These are phyloP conservation scores for Heterobasidion parviporum DNA, from an alignment of 1,284 basidiomycete genomes.

Conservation along the genomic window DNA sequence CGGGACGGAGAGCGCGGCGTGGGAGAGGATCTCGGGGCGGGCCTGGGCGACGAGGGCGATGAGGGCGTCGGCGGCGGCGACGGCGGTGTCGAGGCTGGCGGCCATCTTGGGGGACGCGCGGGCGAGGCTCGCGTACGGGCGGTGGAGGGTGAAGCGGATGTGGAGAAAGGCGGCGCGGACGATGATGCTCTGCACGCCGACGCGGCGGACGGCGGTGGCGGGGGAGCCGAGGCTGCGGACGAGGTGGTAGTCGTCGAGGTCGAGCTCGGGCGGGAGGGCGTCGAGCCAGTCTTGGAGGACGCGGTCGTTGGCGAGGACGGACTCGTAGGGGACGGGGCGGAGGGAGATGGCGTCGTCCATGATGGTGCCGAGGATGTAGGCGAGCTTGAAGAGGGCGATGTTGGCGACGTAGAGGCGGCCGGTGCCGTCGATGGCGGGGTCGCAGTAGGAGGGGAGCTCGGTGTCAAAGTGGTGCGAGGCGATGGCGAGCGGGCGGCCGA, in stretches of 20 bases:
- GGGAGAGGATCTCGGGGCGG: conserved; percentile 60
- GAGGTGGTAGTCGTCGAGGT: conserved; percentile 65
- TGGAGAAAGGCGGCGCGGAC: conserved; percentile 68
- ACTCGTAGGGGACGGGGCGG: conserved; percentile 63
- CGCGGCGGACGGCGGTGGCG: conserved; percentile 43
- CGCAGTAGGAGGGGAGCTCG: conserved; percentile 56
- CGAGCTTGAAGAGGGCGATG: conserved; percentile 64
- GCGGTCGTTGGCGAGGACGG: conserved; percentile 62
- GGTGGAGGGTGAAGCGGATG: conserved; percentile 74
- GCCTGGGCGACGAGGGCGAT: conserved; percentile 57
- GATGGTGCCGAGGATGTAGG: conserved; percentile 71
- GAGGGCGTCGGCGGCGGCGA: conserved; percentile 64
- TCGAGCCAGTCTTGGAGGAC: conserved; percentile 66
- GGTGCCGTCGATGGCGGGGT: conserved; percentile 48
- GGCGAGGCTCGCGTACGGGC: conserved; percentile 49
- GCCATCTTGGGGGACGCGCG: neutral
- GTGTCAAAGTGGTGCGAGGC: conserved; percentile 77
- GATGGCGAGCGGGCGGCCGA: conserved; percentile 68
- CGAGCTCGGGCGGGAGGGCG: conserved; percentile 58
- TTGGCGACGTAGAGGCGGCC: conserved; percentile 63
- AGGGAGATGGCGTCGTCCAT: conserved; percentile 76
- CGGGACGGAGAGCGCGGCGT: conserved; percentile 58
- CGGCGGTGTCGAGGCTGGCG: conserved; percentile 56
- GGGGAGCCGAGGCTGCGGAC: conserved; percentile 59
- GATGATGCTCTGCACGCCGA: conserved; percentile 71